phyloP scores from a whole-genome alignment of 2,329 filamentous ascomycete species.

The Trichoderma afroharzianum region DNA sequence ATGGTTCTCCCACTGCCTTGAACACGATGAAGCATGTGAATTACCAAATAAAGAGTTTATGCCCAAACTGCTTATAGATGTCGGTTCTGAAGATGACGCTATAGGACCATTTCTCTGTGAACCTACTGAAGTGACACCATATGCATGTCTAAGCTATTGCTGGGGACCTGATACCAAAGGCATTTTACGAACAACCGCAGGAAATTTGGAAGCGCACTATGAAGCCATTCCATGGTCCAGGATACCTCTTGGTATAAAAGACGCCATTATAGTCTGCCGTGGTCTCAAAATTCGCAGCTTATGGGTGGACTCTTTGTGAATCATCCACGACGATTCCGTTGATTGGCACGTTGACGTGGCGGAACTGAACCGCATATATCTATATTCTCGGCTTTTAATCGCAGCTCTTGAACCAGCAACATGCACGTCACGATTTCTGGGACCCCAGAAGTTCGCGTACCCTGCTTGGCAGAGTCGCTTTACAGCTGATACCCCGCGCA shows the following conservation, averaged over 20 bases:
- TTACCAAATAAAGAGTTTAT: background rate
- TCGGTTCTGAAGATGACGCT: background rate
- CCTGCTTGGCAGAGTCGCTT: background rate
- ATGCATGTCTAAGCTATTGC: background rate
- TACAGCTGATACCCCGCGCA: background rate
- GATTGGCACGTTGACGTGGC: background rate
- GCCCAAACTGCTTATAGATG: background rate
- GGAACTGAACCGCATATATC: background rate
- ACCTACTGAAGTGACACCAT: background rate
- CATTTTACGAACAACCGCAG: background rate
- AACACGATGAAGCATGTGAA: background rate
- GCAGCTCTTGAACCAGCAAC: background rate
- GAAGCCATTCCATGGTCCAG: background rate
- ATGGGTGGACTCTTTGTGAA: background rate
- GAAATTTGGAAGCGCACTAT: background rate
- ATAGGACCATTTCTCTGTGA: background rate
- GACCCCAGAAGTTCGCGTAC: background rate
- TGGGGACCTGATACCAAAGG: background rate
- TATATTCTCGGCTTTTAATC: background rate
- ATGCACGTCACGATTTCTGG: background rate
- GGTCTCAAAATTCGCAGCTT: background rate
- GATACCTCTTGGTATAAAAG: background rate
- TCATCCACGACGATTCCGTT: background rate
- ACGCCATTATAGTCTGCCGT: background rate
- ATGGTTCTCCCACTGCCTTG: background rate